These are phyloP conservation scores for Closterium sp. DNA, from an alignment of 139 green algal genomes.

Conservation along the genomic window DNA sequence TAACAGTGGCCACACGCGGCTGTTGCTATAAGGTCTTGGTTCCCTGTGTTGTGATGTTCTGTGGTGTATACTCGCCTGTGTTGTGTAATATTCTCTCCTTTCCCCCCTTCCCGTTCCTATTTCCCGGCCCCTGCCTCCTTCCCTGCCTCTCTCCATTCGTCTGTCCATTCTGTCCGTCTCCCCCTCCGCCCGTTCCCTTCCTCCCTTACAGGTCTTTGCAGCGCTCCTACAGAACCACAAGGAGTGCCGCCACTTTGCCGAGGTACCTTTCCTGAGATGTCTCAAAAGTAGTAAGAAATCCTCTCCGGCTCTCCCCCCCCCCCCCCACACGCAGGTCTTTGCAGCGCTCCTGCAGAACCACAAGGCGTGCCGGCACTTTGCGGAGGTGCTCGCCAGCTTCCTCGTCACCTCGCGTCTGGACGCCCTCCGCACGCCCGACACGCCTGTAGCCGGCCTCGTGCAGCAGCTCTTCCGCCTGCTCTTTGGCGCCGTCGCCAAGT, in stretches of 20 bases:
- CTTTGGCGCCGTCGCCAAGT: slow-evolving; percentile 58
- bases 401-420: slow-evolving; percentile 61
- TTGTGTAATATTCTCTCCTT: not conserved
- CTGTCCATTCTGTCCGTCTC: not conserved
- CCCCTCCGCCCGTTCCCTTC: not conserved
- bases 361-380: slow-evolving; percentile 41
- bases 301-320: not conserved
- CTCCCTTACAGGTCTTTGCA: slow-evolving; percentile 36
- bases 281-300: too few relatives aligned
- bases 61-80: not conserved
- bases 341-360: slow-evolving; percentile 46
- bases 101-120: not conserved
- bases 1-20: too few relatives aligned
- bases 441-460: slow-evolving; percentile 44
- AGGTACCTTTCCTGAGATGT: slow-evolving; percentile 37
- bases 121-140: not conserved
- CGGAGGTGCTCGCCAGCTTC: slow-evolving; percentile 53
- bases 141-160: not conserved
- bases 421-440: slow-evolving; percentile 45
- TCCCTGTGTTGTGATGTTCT: too few relatives aligned
- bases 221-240: slow-evolving; percentile 46
- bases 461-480: slow-evolving; percentile 66
- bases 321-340: slow-evolving; percentile 29
- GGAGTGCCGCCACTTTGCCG: slow-evolving; percentile 42
- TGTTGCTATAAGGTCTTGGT: too few relatives aligned